A percentile compares a stretch with the other conserved stretches of the same genome.
phyloP scores from a whole-genome alignment of 2,329 filamentous ascomycete species.

The Rhynchosporium graminicola region DNA sequence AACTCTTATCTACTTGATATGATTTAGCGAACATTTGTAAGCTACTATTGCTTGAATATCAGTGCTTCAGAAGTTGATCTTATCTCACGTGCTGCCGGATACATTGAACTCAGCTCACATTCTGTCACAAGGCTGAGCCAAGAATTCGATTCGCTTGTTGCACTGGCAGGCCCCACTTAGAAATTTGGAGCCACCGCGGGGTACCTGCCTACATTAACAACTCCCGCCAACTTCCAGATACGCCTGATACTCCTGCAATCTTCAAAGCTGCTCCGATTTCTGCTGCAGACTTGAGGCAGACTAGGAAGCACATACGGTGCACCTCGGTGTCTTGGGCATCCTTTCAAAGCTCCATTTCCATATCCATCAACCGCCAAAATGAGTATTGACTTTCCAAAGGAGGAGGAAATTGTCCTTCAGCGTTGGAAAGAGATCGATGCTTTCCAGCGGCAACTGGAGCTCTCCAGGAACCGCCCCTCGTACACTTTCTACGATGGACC shows the following conservation, averaged over 20 bases:
- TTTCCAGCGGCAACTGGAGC: slow-evolving; percentile 75
- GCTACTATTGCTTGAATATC: no score
- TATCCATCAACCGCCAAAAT: slow-evolving; percentile 26
- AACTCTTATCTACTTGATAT: no score
- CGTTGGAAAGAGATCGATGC: slow-evolving; percentile 92
- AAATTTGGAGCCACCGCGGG: slow-evolving; percentile 27
- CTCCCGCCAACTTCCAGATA: not conserved
- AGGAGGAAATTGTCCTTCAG: slow-evolving; percentile 82
- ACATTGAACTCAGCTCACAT: not conserved
- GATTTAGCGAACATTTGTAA: no score
- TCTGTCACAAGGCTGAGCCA: slow-evolving; percentile 15
- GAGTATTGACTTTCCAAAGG: slow-evolving; percentile 82
- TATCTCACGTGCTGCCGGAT: not conserved
- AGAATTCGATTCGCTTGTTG: not conserved
- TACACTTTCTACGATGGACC: slow-evolving; percentile 96
- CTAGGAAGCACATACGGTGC: not conserved
- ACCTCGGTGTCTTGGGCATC: not conserved
- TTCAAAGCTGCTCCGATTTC: not conserved
- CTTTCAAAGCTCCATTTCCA: not conserved
- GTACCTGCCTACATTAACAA: not conserved
- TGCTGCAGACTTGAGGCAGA: not conserved
- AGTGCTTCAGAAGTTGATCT: no score
- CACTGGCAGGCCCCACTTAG: not conserved
- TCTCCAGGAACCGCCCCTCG: slow-evolving; percentile 77
- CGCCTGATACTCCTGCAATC: not conserved